phyloP scores from a whole-genome alignment of 805 yeast species.

The Suhomyces pyralidae region DNA sequence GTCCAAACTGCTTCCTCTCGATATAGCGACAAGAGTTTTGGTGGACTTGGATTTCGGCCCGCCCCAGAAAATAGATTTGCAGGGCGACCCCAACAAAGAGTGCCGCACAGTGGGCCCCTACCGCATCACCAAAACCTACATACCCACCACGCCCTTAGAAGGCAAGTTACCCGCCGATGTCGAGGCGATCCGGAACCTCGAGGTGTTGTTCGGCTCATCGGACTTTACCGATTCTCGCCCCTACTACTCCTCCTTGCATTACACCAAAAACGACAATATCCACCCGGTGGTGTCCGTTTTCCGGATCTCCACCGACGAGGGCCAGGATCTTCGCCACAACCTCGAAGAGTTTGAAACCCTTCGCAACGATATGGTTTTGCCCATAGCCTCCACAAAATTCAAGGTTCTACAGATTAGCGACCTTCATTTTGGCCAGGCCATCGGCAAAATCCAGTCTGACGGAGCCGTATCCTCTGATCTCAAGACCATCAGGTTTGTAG shows the following conservation, averaged over 20 bases:
- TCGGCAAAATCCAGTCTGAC: slow-evolving; percentile 20
- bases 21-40: slow-evolving; percentile 7
- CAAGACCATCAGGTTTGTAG: slow-evolving; percentile 30
- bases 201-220: slow-evolving; percentile 28
- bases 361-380: background rate
- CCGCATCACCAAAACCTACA: slow-evolving; percentile 6
- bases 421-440: slow-evolving; percentile 35
- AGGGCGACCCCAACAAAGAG: background rate
- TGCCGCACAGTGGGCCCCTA: slow-evolving; percentile 3
- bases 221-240: slow-evolving; percentile 28
- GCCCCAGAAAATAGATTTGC: background rate
- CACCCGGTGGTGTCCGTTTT: slow-evolving; percentile 17
- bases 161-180: slow-evolving; percentile 1
- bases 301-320: slow-evolving; percentile 11
- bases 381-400: slow-evolving; percentile 15
- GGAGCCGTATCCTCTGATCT: slow-evolving; percentile 26
- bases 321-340: background rate
- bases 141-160: slow-evolving; percentile 4
- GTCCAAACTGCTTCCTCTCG: slow-evolving; percentile 4
- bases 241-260: slow-evolving; percentile 15
- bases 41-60: slow-evolving; percentile 6
- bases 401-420: slow-evolving; percentile 39
- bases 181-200: slow-evolving; percentile 22
- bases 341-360: slow-evolving; percentile 1
- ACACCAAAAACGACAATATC: background rate